Evolutionary conservation across 371 early-diverging fungal species (phyloP), one percentile per base, ranked within the genome.

Genomic region (Mucor mucedo): DNA sequence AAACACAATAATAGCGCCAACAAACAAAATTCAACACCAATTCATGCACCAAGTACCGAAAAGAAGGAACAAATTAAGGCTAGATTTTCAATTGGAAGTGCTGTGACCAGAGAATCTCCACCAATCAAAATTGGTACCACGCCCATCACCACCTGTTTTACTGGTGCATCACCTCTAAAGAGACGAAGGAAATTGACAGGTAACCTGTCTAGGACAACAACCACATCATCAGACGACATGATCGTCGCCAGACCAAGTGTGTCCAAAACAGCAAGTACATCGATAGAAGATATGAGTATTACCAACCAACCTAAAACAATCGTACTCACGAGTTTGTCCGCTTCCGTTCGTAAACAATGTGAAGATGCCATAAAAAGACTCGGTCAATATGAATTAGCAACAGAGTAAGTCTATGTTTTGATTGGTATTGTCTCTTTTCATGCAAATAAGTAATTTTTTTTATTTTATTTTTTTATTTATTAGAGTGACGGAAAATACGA

Each of bases 41-140:
- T 64, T 28, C 57, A 70, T 38, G 61, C 66, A 40, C 50, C 70
- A 2, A 62, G 60, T 21, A 8, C 29, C 33, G 42, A 72, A 47
- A 69, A 68, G 60, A 66, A 66, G 27, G 73, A 71, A 32, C 71
- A 73, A 29, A 75, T 78, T 38, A 78, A 78, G 55, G 78, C 76
- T 11, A 62, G 71, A 35, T 73, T 78, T 38, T 78, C 76, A 29
- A 59, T 78, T 41, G 75, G 66, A 8, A 53, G 32, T 44, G 29
- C 16, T 32, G 42, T 28, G 6, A 28, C 41, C 2, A n/a, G 35
- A 48, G 27, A 27, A 50, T 35, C 35, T 29, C 16, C 35, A n/a
- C 44, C 32, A 28, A 47, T 29, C 32, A 27, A 42, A 57, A 7
- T 44, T 45, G 16, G 35, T 45, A 21, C 33, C 45, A 42, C 16